phyloP scores from a whole-genome alignment of 805 yeast species.

The Yarrowia sp. region DNA sequence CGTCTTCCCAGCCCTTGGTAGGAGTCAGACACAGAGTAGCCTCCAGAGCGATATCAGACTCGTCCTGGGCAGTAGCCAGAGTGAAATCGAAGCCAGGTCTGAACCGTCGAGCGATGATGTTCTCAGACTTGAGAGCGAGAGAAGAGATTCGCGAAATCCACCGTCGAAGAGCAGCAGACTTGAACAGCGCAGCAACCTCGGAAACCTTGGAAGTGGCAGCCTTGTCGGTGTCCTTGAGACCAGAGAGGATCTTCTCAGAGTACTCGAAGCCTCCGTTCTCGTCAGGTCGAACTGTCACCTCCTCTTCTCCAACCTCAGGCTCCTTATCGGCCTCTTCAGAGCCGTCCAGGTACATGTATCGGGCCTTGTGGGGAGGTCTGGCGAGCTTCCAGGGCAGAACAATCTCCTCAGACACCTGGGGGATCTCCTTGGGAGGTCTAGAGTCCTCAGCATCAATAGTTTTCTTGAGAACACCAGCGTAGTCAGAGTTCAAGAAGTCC shows the following conservation, averaged over 20 bases:
- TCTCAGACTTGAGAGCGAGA: constrained; percentile 65
- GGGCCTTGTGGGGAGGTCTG: constrained; percentile 90
- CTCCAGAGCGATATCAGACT: constrained; percentile 61
- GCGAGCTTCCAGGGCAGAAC: constrained; percentile 86
- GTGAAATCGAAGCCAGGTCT: constrained; percentile 96
- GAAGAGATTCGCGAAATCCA: constrained; percentile 73
- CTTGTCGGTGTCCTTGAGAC: constrained; percentile 33
- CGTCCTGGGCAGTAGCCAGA: constrained; percentile 68
- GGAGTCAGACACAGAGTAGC: constrained; percentile 87
- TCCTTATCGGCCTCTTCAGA: constrained; percentile 46
- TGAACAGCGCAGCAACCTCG: constrained; percentile 64
- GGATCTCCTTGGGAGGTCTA: constrained; percentile 58
- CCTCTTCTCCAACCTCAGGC: constrained; percentile 39
- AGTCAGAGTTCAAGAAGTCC: constrained; percentile 65
- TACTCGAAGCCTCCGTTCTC: constrained; percentile 36
- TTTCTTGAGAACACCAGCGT: constrained; percentile 57
- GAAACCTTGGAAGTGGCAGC: constrained; percentile 51
- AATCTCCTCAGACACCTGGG: constrained; percentile 62
- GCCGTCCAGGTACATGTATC: constrained; percentile 82
- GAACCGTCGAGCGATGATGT: constrained; percentile 79
- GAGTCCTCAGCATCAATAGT: constrained; percentile 62
- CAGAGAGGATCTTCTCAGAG: constrained; percentile 7
- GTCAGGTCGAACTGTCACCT: constrained; percentile 43
- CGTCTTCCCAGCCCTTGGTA: constrained; percentile 77
- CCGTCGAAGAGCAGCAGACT: constrained; percentile 66